A percentile compares a stretch with the other conserved stretches of the same genome.
phyloP scores from a whole-genome alignment of 768 basidiomycete species.

The Daedaleopsis nitida region DNA sequence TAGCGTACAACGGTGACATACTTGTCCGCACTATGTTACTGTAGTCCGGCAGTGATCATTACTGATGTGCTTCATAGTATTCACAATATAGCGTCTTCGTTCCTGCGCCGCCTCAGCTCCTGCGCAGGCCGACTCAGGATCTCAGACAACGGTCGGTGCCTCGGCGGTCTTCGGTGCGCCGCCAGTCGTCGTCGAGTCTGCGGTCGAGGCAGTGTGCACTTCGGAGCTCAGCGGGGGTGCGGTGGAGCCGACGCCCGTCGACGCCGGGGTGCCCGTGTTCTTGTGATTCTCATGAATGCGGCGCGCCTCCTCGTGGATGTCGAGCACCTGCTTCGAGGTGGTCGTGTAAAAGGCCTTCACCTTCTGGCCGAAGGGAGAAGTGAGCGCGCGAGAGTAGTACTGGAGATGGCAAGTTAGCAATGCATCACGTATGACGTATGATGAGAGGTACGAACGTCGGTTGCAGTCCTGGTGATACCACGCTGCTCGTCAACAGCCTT shows the following conservation, averaged over 20 bases:
- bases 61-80: background rate
- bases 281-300: conserved; percentile 75
- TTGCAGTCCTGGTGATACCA: conserved; percentile 68
- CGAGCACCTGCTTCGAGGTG: conserved; percentile 84
- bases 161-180: conserved; percentile 16
- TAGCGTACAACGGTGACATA: background rate
- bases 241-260: conserved; percentile 24
- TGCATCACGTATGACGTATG: background rate
- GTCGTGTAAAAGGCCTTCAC: conserved; percentile 83
- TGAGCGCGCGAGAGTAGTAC: conserved; percentile 79
- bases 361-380: conserved; percentile 76
- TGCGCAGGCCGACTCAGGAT: too few species aligned
- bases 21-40: background rate
- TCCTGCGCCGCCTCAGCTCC: background rate
- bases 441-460: conserved; percentile 50
- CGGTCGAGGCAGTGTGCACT: conserved; percentile 14
- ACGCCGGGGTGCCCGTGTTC: conserved; percentile 18
- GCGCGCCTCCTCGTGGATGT: conserved; percentile 92
- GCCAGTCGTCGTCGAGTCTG: conserved; percentile 6
- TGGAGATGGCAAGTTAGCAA: conserved; percentile 27
- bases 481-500: conserved; percentile 81
- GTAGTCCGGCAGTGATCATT: background rate
- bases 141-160: conserved; percentile 21
- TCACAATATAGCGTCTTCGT: background rate
- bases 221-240: conserved; percentile 25